These are phyloP conservation scores for Lentinula raphanica DNA, from an alignment of 768 basidiomycete genomes.

Conservation along the genomic window DNA sequence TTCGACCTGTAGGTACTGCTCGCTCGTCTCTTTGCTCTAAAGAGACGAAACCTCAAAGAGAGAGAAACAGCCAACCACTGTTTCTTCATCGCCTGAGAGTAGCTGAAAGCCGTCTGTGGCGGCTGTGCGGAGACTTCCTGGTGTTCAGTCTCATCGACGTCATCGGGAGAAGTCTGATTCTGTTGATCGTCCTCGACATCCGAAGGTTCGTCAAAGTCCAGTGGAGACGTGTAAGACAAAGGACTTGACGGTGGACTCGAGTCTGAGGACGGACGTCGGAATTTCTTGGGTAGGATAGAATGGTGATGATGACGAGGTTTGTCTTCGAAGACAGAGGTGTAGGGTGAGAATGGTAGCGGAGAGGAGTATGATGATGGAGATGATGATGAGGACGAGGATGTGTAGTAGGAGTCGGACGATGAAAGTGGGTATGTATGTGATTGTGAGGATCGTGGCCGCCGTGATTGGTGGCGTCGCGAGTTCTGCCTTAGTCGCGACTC, in stretches of 20 bases:
- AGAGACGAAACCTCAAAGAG: not conserved
- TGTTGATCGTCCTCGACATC: not conserved
- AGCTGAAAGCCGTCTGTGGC: not conserved
- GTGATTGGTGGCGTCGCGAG: not conserved
- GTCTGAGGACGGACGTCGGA: not conserved
- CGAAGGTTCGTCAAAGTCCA: not conserved
- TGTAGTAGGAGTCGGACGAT: not conserved
- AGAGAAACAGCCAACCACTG: conserved; percentile 2
- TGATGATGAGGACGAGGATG: not conserved
- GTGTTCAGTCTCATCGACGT: not conserved
- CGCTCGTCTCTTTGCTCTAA: conserved; percentile 1
- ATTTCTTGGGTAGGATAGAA: not conserved
- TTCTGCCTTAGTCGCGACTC: not conserved
- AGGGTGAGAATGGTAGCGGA: not conserved
- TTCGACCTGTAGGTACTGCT: not conserved
- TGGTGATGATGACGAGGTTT: not conserved
- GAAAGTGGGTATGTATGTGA: not conserved
- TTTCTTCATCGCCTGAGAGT: not conserved
- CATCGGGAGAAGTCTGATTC: not conserved
- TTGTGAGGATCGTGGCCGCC: not conserved
- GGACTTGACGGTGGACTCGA: not conserved
- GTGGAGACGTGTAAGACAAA: not conserved
- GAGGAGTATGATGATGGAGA: not conserved
- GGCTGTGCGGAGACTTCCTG: not conserved
- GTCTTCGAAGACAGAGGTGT: not conserved